These are phyloP conservation scores for Ophiocordyceps camponoti-saundersi DNA, from an alignment of 2,329 filamentous ascomycete species.

Conservation along the genomic window DNA sequence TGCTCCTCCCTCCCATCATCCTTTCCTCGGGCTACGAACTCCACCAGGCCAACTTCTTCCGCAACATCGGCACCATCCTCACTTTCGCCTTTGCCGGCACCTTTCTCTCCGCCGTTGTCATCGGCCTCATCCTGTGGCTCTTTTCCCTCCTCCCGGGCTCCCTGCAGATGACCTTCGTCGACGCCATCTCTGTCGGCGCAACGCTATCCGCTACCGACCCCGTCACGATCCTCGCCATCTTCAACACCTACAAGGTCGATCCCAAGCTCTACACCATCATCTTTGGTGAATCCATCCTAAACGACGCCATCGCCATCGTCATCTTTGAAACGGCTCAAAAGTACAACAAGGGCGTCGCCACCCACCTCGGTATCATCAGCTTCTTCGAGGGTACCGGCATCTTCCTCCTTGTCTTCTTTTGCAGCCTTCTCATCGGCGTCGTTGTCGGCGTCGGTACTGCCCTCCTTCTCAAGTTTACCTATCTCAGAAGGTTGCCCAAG, in stretches of 20 bases:
- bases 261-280: constrained; percentile 98
- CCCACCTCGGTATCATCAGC: constrained; percentile 59
- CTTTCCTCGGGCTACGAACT: constrained; percentile 92
- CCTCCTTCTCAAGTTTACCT: constrained; percentile 82
- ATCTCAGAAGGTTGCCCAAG: constrained; percentile 81
- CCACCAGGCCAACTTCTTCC: constrained; percentile 97
- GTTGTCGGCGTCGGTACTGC: constrained; percentile 76
- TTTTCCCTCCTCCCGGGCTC: constrained; percentile 79
- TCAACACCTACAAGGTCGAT: constrained; percentile 98
- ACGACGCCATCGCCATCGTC: constrained; percentile 96
- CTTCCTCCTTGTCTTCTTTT: constrained; percentile 93
- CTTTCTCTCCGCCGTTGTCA: constrained; percentile 90
- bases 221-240: constrained; percentile 94
- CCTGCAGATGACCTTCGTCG: constrained; percentile 75
- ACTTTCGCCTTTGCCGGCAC: constrained; percentile 97
- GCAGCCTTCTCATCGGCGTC: constrained; percentile 78
- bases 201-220: constrained; percentile 94
- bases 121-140: constrained; percentile 73
- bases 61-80: constrained; percentile 91
- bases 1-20: constrained; percentile 95
- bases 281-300: constrained; percentile 94
- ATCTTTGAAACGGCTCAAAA: constrained; percentile 95
- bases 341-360: constrained; percentile 62
- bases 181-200: constrained; percentile 90
- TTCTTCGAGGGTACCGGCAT: constrained; percentile 84